Conservation (phyloP, 2,329 filamentous ascomycete genomes). For the Xylaria hypoxylon region DNA sequence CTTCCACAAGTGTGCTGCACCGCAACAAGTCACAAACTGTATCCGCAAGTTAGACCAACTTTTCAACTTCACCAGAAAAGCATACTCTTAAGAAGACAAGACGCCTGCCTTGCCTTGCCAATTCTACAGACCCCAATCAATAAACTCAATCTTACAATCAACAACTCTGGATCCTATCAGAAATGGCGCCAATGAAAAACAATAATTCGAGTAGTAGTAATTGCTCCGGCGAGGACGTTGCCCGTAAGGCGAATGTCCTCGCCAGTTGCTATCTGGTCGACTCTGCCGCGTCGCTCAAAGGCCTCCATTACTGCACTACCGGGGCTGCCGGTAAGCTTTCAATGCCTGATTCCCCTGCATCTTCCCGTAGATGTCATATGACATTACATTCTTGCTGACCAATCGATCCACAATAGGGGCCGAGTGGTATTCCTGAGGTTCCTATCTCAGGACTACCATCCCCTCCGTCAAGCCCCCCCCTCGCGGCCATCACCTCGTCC, state of each 20-base stretch:
- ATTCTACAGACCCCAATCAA: neutral
- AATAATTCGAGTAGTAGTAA: slow-evolving; percentile 78
- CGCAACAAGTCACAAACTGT: no score
- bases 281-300: slow-evolving; percentile 76
- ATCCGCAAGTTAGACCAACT: no score
- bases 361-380: slow-evolving; percentile 2
- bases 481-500: slow-evolving; percentile 77
- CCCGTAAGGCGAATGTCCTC: slow-evolving; percentile 78
- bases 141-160: slow-evolving; percentile 16
- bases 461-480: slow-evolving; percentile 89
- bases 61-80: no score
- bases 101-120: no score
- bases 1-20: no score
- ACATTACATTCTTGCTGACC: slow-evolving; percentile 17
- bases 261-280: slow-evolving; percentile 93
- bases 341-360: neutral
- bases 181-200: slow-evolving; percentile 78
- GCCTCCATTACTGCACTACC: slow-evolving; percentile 97
- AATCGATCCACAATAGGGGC: slow-evolving; percentile 62
- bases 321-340: slow-evolving; percentile 75
- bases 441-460: slow-evolving; percentile 85
- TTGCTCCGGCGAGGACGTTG: slow-evolving; percentile 78
- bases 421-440: slow-evolving; percentile 96
- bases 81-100: no score
- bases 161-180: slow-evolving; percentile 50